These are phyloP conservation scores for Saccharum spontaneum DNA, from an alignment of 176 grass and related monocot species.

Conservation along the genomic window DNA sequence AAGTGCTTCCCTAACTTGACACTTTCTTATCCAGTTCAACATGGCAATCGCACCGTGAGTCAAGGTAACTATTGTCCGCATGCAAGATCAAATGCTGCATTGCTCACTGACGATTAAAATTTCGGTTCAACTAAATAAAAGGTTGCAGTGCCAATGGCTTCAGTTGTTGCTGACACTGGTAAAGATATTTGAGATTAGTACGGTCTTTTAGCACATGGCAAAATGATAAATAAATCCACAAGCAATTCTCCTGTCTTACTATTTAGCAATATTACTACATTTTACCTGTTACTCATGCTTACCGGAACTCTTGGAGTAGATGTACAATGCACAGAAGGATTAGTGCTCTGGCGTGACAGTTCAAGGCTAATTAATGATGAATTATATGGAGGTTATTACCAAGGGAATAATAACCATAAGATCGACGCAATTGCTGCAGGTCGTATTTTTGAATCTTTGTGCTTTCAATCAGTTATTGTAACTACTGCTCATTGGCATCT, in stretches of 20 bases:
- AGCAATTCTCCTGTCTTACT: neutral
- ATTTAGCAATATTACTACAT: neutral
- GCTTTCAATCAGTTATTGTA: conserved; percentile 5
- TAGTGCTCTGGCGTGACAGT: conserved; percentile 54
- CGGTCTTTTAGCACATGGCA: neutral
- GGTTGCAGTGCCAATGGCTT: neutral
- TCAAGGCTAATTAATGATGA: conserved; percentile 39
- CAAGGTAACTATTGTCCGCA: conserved; percentile 29
- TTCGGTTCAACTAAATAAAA: neutral
- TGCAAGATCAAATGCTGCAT: neutral
- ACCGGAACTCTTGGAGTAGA: conserved; percentile 14
- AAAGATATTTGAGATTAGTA: neutral
- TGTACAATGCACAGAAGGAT: conserved; percentile 35
- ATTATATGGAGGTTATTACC: conserved; percentile 36
- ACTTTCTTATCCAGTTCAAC: conserved; percentile 18
- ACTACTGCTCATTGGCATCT: conserved; percentile 1
- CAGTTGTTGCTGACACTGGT: neutral
- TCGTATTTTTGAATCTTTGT: neutral
- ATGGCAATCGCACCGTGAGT: neutral
- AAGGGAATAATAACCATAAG: conserved; percentile 35
- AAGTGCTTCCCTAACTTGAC: conserved; percentile 38
- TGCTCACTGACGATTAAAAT: neutral
- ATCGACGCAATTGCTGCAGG: conserved; percentile 49
- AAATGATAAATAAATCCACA: neutral
- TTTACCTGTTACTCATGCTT: conserved; percentile 20